phyloP scores from a whole-genome alignment of 305 asterid genomes.

The Andrographis paniculata region DNA sequence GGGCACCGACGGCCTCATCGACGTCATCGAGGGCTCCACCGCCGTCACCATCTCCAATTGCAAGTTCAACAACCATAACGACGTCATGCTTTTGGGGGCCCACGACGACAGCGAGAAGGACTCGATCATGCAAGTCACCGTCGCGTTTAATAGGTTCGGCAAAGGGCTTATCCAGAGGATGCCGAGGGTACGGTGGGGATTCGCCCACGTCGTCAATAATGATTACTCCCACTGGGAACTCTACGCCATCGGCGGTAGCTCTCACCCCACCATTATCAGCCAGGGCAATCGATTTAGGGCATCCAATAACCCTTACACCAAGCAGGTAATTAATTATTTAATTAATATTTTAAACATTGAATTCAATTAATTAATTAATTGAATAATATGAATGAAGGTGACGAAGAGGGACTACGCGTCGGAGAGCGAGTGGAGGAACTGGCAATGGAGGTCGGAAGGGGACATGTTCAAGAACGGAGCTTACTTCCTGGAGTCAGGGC shows the following conservation, averaged over 20 bases:
- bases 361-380: too few relatives aligned
- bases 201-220: conserved; percentile 68
- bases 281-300: conserved; percentile 53
- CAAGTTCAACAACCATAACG: conserved; percentile 67
- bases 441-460: conserved; percentile 67
- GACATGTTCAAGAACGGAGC: conserved; percentile 55
- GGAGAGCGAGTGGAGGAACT: conserved; percentile 33
- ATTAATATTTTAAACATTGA: too few relatives aligned
- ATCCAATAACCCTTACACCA: conserved; percentile 13
- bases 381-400: too few relatives aligned
- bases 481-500: conserved; percentile 48
- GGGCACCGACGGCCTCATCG: conserved; percentile 51
- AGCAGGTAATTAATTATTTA: neutral
- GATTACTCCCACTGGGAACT: conserved; percentile 44
- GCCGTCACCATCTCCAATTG: conserved; percentile 72
- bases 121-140: conserved; percentile 60
- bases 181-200: conserved; percentile 85
- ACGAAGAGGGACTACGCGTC: conserved; percentile 43
- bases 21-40: conserved; percentile 57
- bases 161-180: conserved; percentile 67
- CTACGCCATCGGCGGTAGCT: conserved; percentile 55
- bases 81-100: conserved; percentile 80
- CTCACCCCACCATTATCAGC: conserved; percentile 51
- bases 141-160: conserved; percentile 73
- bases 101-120: conserved; percentile 37